A percentile compares a stretch with the other conserved stretches of the same genome.
These are phyloP conservation scores for Diaporthe eres DNA, from an alignment of 2,329 filamentous ascomycete species.

Conservation along the genomic window DNA sequence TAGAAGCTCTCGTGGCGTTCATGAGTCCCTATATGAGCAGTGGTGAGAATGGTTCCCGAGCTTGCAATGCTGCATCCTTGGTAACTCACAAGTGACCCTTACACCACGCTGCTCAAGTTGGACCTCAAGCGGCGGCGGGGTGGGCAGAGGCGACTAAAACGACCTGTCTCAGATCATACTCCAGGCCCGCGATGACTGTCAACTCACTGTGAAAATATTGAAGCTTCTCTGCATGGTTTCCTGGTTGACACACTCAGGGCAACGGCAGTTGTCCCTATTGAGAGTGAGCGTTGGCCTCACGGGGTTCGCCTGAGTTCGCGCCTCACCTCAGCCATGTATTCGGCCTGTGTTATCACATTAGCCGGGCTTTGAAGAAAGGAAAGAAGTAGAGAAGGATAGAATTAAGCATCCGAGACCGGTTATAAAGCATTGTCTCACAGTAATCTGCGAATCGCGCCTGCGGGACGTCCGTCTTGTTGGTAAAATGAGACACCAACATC, in stretches of 20 bases:
- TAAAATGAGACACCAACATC: neutral
- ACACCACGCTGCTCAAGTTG: constrained; percentile 54
- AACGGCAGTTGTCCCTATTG: constrained; percentile 80
- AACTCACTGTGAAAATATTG: constrained; percentile 75
- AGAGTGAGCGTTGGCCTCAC: neutral
- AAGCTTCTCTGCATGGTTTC: constrained; percentile 79
- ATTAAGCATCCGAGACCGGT: neutral
- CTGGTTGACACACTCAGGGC: constrained; percentile 75
- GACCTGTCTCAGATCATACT: neutral
- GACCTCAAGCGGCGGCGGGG: constrained; percentile 56
- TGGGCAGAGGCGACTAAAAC: constrained; percentile 47
- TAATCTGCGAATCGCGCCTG: neutral
- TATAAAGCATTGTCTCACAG: neutral
- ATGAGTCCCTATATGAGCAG: constrained; percentile 67
- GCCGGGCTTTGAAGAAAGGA: neutral
- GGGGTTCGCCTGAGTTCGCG: no score
- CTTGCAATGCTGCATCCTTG: neutral
- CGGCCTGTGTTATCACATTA: constrained; percentile 20
- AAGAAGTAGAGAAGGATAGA: neutral
- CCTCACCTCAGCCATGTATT: constrained; percentile 40
- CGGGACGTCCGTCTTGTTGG: neutral
- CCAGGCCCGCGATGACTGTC: constrained; percentile 31
- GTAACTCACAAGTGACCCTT: constrained; percentile 64
- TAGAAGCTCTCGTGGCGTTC: constrained; percentile 80
- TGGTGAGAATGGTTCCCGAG: constrained; percentile 38